Base-by-base conservation (phyloP, 805 yeast species). In the Candida xiaguanensis region DNA sequence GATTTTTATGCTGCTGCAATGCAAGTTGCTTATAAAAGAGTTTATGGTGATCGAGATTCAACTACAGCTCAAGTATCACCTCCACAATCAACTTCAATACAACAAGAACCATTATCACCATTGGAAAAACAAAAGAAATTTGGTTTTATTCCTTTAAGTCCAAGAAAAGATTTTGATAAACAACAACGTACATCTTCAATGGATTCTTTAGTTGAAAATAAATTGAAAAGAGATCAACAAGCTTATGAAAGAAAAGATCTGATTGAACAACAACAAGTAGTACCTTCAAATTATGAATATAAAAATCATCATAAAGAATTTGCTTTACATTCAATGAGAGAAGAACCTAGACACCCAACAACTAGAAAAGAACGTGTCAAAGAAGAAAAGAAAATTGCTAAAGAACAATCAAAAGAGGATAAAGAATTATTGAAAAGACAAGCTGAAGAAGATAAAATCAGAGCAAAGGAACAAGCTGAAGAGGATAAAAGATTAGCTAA, bases 1-100 rank as follows among this genome's bases (percentile, higher is more conserved):
- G 82, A 78, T 45, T 63, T 78, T 66, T 80, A 79, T 48, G 67
- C 65, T 15, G 61, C 62, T 46, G 85, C 85, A 0, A 63, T 72
- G 44, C 73, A 72, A 45, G 72, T 74, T 11, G 85, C 86, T 0
- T 61, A 70, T 53, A 69, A 65, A 43, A 77, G 67, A 42, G 84
- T 80, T 1, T 78, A 78, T 49, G 82, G 81, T 5, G 63, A 58
- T 32, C 29, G 45, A 25, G 43, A 38, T 12, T 40, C 47, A 14
- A n/a, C 31, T 8, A 24, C 23, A 13, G 11, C 19, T 19, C 27
- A 32, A 14, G 24, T 17, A 15, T 23, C 20, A n/a, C 27, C 36
- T 5, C 18, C 31, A 17, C 35, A 41, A 28, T 13, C 31, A 16
- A 14, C 28, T 5, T 27, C 15, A 14, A 11, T 5, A 26, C 31